These are phyloP conservation scores for Claviceps fusiformis DNA, from an alignment of 2,329 filamentous ascomycete genomes.

Conservation along the genomic window DNA sequence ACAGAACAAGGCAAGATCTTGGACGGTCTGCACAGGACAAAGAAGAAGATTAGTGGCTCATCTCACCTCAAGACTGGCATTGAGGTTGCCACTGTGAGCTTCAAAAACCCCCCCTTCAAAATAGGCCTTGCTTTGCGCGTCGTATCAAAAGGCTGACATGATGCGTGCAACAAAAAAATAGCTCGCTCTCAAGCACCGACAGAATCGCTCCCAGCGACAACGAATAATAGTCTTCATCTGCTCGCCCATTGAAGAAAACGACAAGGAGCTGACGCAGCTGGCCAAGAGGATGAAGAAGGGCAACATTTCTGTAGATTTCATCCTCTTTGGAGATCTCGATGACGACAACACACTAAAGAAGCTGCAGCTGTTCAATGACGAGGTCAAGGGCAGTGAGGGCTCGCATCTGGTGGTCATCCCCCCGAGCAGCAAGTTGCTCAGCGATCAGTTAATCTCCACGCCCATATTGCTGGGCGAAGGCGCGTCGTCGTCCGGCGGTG, in stretches of 20 bases:
- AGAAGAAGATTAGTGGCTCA: slow-evolving; percentile 78
- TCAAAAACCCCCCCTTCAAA: no score
- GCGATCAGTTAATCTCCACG: slow-evolving; percentile 78
- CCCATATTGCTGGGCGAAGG: slow-evolving; percentile 81
- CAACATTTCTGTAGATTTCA: slow-evolving; percentile 84
- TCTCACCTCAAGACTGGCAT: slow-evolving; percentile 86
- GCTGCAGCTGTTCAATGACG: slow-evolving; percentile 84
- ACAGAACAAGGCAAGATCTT: slow-evolving; percentile 93
- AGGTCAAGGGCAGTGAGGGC: slow-evolving; percentile 80
- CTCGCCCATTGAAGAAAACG: slow-evolving; percentile 78
- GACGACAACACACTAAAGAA: slow-evolving; percentile 84
- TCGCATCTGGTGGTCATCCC: slow-evolving; percentile 85
- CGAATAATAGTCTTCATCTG: slow-evolving; percentile 96
- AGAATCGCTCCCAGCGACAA: slow-evolving; percentile 94
- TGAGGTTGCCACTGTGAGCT: slow-evolving; percentile 78
- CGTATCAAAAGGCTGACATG: background rate
- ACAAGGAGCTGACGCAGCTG: slow-evolving; percentile 76
- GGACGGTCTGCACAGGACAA: slow-evolving; percentile 78
- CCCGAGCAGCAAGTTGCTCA: slow-evolving; percentile 81
- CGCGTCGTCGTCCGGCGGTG: slow-evolving; percentile 30
- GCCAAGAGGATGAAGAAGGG: slow-evolving; percentile 99
- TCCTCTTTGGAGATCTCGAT: slow-evolving; percentile 87
- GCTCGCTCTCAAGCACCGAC: slow-evolving; percentile 93
- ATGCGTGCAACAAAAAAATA: slow-evolving; percentile 33
- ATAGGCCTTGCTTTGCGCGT: background rate